Evolutionary conservation across 1,284 basidiomycete genomes (phyloP), one percentile per base, ranked within the genome.

Genomic region (Ustilago tritici): DNA sequence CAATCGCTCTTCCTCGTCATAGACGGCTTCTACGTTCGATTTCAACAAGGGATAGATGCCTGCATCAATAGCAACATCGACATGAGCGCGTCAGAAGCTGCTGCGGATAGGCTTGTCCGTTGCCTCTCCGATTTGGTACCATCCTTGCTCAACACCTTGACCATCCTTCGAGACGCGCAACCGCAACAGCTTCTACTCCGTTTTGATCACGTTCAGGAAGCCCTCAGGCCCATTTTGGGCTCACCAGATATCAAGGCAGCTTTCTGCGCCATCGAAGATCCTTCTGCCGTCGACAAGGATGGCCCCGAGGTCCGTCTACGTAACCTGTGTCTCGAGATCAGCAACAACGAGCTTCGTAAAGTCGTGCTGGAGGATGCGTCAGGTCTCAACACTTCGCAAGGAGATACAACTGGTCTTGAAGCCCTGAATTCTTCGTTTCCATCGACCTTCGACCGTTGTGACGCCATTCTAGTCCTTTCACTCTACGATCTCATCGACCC

Each of bases 301-400:
- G 67, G 63, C 2, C 46, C 46, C 12, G 62, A 59, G 14, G 57
- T 66, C 8, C 70, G 76, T 0, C 6, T 65, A 5, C 70, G 76
- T 35, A 78, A 78, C 31, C 50, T 78, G 2, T 74, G 76, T 54
- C 17, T 78, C 19, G 76, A 78, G 58, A 49, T 70, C 46, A 67
- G 65, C 76, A 78, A 74, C 65, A 78, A 78, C 41, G 61, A 78
- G 19, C 68, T 74, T n/a, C 70, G 76, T 43, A 66, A 69, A 47
- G 32, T 74, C 11, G 71, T 78, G 19, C 46, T 76, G 23, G 74
- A 76, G 28, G 53, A 70, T 23, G 32, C 68, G 50, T 41, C 54
- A 19, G 66, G 53, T 11, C 36, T 68, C 43, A 15, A 32, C 7
- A 56, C 59, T 34, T 43, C n/a, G 31, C 49, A n/a, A 34, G 17